Evolutionary conservation across 2,329 filamentous ascomycete genomes (phyloP).

Genomic region (Microascus cirrosus): DNA sequence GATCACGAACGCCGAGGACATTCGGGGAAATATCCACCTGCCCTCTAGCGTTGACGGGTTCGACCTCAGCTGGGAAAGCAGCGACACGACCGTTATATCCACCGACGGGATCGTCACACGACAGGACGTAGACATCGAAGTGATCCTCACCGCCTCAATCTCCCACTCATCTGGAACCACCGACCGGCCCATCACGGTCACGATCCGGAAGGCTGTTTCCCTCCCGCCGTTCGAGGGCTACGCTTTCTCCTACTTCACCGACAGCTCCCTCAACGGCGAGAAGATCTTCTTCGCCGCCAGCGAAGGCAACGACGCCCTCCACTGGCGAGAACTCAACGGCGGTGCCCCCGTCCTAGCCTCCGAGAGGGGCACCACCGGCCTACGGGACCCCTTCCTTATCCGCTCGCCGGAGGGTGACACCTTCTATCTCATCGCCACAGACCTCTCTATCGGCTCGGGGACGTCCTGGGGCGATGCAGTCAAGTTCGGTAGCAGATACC

Average conservation of each 20-base stretch:
- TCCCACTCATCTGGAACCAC: conserved; percentile 7
- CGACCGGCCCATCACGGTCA: conserved; percentile 19
- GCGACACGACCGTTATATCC: conserved; percentile 19
- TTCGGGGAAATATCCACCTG: conserved; percentile 25
- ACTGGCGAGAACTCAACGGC: conserved; percentile 37
- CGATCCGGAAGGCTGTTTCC: conserved; percentile 18
- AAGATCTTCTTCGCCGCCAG: conserved; percentile 41
- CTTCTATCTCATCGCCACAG: conserved; percentile 40
- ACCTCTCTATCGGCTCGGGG: conserved; percentile 41
- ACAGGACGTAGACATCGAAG: conserved; percentile 13
- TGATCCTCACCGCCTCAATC: conserved; percentile 24
- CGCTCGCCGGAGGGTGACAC: conserved; percentile 36
- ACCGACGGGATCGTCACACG: conserved; percentile 22
- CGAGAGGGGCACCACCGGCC: conserved; percentile 31
- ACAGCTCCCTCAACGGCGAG: conserved; percentile 29
- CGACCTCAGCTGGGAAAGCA: conserved; percentile 22
- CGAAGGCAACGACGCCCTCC: conserved; percentile 37
- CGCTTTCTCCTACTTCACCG: conserved; percentile 40
- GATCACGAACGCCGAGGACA: conserved; percentile 21
- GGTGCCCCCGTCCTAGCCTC: conserved; percentile 34
- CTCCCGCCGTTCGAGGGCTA: conserved; percentile 29
- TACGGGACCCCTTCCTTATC: conserved; percentile 42
- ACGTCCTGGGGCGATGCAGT: conserved; percentile 39
- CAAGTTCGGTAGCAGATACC: conserved; percentile 31
- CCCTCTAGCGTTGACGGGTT: conserved; percentile 17